phyloP scores from a whole-genome alignment of 1,139 yeast species.

The Arxiozyma heterogenica region DNA sequence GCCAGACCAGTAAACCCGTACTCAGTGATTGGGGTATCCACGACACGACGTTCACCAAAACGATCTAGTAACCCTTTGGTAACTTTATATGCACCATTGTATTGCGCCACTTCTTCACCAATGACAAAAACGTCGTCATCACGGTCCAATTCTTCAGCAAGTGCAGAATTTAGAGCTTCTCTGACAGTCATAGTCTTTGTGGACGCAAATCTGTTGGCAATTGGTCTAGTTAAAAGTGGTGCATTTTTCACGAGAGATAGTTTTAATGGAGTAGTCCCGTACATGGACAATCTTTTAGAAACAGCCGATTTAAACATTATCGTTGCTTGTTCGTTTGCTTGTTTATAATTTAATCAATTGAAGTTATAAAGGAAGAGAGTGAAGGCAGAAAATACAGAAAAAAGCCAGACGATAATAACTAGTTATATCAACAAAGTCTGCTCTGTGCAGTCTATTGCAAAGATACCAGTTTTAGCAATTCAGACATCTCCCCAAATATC shows the following conservation, averaged over 20 bases:
- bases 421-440: too few species aligned
- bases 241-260: not conserved
- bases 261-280: not conserved
- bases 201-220: constrained; percentile 19
- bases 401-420: not conserved
- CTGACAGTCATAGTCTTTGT: constrained; percentile 79
- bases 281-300: not conserved
- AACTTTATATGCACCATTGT: constrained; percentile 97
- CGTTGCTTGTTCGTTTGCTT: not conserved
- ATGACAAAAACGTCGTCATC: constrained; percentile 89
- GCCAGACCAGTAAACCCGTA: constrained; percentile 98
- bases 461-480: too few species aligned
- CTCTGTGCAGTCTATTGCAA: too few species aligned
- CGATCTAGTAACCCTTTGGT: constrained; percentile 93
- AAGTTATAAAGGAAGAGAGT: not conserved
- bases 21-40: constrained; percentile 98
- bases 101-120: constrained; percentile 99
- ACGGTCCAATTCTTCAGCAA: constrained; percentile 95
- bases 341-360: not conserved
- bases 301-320: constrained; percentile 3
- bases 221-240: not conserved
- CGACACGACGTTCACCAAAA: constrained; percentile 92
- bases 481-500: too few species aligned
- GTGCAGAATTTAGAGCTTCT: constrained; percentile 90
- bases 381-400: too few species aligned